Evolutionary conservation across 306 rosid genomes (phyloP).

Genomic region (Dryas octopetala): DNA sequence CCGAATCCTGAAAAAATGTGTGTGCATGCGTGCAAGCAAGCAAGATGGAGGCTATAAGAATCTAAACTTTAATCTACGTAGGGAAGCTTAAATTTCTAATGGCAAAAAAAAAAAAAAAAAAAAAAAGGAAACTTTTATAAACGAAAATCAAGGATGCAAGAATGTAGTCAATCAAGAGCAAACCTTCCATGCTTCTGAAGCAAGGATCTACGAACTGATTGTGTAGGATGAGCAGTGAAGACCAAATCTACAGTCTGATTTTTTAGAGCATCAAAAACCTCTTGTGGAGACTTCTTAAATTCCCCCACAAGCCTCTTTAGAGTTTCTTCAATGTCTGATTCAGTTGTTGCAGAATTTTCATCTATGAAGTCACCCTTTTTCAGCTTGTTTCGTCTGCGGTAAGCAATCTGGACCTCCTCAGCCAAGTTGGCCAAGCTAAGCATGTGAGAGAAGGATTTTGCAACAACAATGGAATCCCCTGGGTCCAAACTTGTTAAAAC

Average conservation of each 20-base stretch:
- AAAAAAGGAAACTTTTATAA: background rate
- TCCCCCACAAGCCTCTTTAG: constrained; percentile 80
- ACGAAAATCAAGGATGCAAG: background rate
- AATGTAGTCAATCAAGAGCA: constrained; percentile 15
- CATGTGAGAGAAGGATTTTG: constrained; percentile 94
- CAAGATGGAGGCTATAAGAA: background rate
- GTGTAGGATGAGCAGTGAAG: constrained; percentile 98
- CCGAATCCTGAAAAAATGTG: constrained; percentile 56
- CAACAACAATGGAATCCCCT: constrained; percentile 90
- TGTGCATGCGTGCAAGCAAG: background rate
- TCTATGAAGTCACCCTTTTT: constrained; percentile 85
- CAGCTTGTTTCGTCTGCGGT: constrained; percentile 82
- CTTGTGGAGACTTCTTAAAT: constrained; percentile 81
- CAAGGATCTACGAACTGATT: constrained; percentile 91
- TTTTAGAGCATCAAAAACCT: constrained; percentile 93
- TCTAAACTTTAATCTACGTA: background rate
- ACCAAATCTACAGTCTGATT: constrained; percentile 96
- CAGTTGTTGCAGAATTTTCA: constrained; percentile 89
- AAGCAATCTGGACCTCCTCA: constrained; percentile 97
- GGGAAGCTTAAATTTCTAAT: background rate
- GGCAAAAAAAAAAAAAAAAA: background rate
- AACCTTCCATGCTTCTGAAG: constrained; percentile 99
- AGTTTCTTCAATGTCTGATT: constrained; percentile 97
- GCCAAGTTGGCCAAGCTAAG: constrained; percentile 99
- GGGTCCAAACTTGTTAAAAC: constrained; percentile 87